Conservation (phyloP, 345 rosid species). For the Populus pruinosa region DNA sequence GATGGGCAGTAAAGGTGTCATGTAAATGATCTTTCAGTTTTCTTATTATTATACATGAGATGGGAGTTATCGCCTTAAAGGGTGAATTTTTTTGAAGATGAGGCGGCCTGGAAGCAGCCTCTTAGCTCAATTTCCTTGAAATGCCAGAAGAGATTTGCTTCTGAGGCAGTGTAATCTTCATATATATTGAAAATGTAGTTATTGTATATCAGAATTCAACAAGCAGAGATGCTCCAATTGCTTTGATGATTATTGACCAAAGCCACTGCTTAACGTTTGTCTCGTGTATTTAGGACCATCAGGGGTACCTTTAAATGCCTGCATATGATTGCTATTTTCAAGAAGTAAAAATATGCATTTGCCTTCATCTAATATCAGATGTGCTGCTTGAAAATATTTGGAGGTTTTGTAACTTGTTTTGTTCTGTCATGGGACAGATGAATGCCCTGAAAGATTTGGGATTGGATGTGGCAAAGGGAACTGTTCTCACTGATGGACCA, state of each 20-base stretch:
- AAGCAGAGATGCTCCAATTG: not conserved
- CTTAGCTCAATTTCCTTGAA: not conserved
- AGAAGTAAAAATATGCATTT: not conserved
- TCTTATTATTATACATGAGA: not conserved
- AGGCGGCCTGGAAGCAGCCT: not conserved
- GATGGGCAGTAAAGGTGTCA: not conserved
- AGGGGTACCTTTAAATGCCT: not conserved
- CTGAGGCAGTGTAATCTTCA: not conserved
- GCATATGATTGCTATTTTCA: not conserved
- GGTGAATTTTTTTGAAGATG: not conserved
- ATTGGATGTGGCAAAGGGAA: conserved; percentile 83
- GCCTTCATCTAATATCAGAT: not conserved
- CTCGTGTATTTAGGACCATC: not conserved
- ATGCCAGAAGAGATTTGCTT: not conserved
- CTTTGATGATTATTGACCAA: not conserved
- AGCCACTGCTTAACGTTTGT: not conserved
- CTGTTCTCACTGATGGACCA: conserved; percentile 68
- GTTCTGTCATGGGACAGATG: conserved; percentile 51
- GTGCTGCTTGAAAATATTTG: not conserved
- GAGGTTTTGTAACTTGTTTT: conserved; percentile 4
- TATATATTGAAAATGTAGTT: not conserved
- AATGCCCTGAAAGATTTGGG: conserved; percentile 81
- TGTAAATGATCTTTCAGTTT: not conserved
- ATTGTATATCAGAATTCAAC: not conserved
- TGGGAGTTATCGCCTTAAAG: not conserved